These are phyloP conservation scores for Populus alba DNA, from an alignment of 345 rosid genomes.

Conservation along the genomic window DNA sequence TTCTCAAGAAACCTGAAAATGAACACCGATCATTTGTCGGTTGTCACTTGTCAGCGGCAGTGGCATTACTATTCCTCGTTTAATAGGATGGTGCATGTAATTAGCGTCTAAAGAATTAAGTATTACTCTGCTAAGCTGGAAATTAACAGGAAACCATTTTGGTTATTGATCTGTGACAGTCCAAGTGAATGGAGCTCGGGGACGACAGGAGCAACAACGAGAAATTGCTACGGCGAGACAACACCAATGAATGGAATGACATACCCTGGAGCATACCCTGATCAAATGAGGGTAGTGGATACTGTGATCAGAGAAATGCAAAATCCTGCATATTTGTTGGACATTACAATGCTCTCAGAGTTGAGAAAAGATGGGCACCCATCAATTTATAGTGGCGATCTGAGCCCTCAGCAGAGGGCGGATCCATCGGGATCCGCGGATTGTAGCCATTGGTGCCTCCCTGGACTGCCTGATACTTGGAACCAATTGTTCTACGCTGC, in stretches of 20 bases:
- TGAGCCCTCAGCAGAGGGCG: constrained; percentile 58
- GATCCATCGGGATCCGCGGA: constrained; percentile 74
- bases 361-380: constrained; percentile 89
- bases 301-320: constrained; percentile 53
- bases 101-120: not conserved
- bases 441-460: constrained; percentile 99
- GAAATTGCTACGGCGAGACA: constrained; percentile 81
- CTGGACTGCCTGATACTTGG: constrained; percentile 97
- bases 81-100: not conserved
- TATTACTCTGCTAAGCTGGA: not conserved
- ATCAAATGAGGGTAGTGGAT: constrained; percentile 67
- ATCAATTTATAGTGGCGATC: constrained; percentile 82
- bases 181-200: constrained; percentile 75
- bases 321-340: constrained; percentile 55
- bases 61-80: not conserved
- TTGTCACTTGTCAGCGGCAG: not conserved
- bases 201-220: constrained; percentile 28
- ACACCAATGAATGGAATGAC: constrained; percentile 52
- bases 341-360: constrained; percentile 85
- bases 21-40: not conserved
- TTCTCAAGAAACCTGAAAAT: not conserved
- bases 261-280: constrained; percentile 55
- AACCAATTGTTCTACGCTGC: constrained; percentile 68
- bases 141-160: not conserved
- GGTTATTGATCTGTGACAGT: constrained; percentile 29